Percentiles rank a stretch among this genome's conserved stretches.
Conservation (phyloP, 2,329 filamentous ascomycete species). For the Pseudocercospora fijiensis region DNA sequence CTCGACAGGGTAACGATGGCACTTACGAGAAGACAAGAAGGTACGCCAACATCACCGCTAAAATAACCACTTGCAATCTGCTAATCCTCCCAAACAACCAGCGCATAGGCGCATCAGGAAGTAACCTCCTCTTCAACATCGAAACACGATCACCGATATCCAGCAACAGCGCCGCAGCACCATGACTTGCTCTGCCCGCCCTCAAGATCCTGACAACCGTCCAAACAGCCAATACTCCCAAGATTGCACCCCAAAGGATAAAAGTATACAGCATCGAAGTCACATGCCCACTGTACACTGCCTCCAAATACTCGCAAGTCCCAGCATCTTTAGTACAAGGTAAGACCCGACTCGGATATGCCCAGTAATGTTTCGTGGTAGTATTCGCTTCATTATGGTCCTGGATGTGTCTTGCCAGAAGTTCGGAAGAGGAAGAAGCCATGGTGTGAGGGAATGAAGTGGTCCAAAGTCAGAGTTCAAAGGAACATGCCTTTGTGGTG, state of each 20-base stretch:
- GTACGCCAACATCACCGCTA: slow-evolving; percentile 60
- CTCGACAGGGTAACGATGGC: not conserved
- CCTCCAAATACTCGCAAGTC: slow-evolving; percentile 59
- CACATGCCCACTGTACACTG: slow-evolving; percentile 56
- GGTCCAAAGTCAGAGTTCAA: not conserved
- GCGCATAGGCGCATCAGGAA: slow-evolving; percentile 57
- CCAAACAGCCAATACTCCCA: slow-evolving; percentile 50
- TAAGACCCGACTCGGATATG: slow-evolving; percentile 54
- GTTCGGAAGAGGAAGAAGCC: not conserved
- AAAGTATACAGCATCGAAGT: slow-evolving; percentile 56
- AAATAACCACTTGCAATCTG: slow-evolving; percentile 64
- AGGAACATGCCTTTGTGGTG: slow-evolving; percentile 2
- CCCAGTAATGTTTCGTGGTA: slow-evolving; percentile 50
- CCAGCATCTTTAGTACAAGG: slow-evolving; percentile 60
- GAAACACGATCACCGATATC: slow-evolving; percentile 16
- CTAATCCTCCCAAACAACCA: slow-evolving; percentile 66
- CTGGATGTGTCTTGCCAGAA: slow-evolving; percentile 31
- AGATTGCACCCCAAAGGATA: slow-evolving; percentile 58
- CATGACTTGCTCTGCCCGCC: slow-evolving; percentile 20
- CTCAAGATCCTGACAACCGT: slow-evolving; percentile 37
- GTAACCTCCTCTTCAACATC: slow-evolving; percentile 42
- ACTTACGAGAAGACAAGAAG: slow-evolving; percentile 56
- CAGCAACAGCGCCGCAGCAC: slow-evolving; percentile 24
- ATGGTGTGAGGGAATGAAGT: not conserved
- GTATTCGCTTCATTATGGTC: slow-evolving; percentile 34